Conservation (phyloP, 306 rosid genomes). For the Vigna mungo region DNA sequence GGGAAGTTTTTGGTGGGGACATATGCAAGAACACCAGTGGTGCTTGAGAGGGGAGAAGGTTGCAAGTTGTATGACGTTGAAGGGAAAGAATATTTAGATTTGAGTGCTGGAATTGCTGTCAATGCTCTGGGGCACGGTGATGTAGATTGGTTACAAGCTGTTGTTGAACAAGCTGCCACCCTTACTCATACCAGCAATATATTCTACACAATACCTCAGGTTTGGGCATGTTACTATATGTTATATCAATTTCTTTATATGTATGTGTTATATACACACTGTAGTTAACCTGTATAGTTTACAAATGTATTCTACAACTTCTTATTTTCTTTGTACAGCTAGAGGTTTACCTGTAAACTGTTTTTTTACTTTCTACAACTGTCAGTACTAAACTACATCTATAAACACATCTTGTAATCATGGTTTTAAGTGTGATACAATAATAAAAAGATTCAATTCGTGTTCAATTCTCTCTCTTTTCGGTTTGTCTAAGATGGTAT, state of each 20-base stretch:
- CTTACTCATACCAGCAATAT: slow-evolving; percentile 90
- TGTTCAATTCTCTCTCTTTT: too few relatives aligned
- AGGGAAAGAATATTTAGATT: slow-evolving; percentile 81
- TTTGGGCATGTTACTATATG: slow-evolving; percentile 29
- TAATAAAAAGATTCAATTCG: too few relatives aligned
- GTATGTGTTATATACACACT: too few relatives aligned
- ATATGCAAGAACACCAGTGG: slow-evolving; percentile 81
- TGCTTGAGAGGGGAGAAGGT: slow-evolving; percentile 74
- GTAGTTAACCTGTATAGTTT: too few relatives aligned
- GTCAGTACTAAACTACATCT: too few relatives aligned
- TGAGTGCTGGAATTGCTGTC: slow-evolving; percentile 83
- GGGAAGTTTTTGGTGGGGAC: slow-evolving; percentile 73
- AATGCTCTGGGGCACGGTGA: slow-evolving; percentile 88
- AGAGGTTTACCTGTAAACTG: too few relatives aligned
- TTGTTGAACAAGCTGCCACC: slow-evolving; percentile 66
- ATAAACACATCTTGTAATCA: too few relatives aligned
- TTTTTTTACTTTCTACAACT: too few relatives aligned
- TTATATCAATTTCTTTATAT: neutral
- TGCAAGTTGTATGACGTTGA: slow-evolving; percentile 78
- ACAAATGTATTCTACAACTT: too few relatives aligned
- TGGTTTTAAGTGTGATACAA: too few relatives aligned
- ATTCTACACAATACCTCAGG: slow-evolving; percentile 84
- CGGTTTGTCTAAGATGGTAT: too few relatives aligned
- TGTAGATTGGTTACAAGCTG: slow-evolving; percentile 79
- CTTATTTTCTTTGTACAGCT: too few relatives aligned